Evolutionary conservation across 163 green algal genomes (phyloP), one percentile per base, ranked within the genome.

Genomic region (Chlamydomonas reinhardtii): DNA sequence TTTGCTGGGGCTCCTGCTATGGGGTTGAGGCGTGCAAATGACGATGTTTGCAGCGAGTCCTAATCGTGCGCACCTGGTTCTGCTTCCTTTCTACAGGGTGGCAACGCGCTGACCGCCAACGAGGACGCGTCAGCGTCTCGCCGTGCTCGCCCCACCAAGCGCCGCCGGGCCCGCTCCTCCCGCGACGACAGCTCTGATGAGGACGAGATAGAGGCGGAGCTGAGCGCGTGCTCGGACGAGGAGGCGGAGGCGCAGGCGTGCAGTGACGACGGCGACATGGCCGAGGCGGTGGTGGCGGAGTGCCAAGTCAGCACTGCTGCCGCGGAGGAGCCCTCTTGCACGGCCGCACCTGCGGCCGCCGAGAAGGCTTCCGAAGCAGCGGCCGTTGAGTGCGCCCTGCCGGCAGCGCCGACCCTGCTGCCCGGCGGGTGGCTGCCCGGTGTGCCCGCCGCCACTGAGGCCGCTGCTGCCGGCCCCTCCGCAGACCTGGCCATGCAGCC

Each of bases 131-230:
- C 11, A 0, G 32, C 66, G 8, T 31, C 31, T 0, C 68, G 79
- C 20, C 79, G 79, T 8, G 19, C 79, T 0, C 31, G 79, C 37
- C 14, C 68, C 0, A 34, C 56, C 65, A 85, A 77, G 68, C 79
- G 79, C 22, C 79, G 79, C 15, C 68, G 68, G 9, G 54, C 31
- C 32, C 68, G 79, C 8, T 25, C 43, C 11, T 31, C 77, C 43
- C 65, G 72, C 43, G 61, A 71, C 43, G 68, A 85, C 27, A 85
- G 79, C 68, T 78, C 79, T 1, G 54, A 72, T 27, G 79, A 85
- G 0, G 79, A 76, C 2, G 72, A 85, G 16, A 56, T 56, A 14
- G 79, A 85, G n/a, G 31, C 31, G 8, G 77, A 84, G 48, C 48
- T 20, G 17, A 70, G 48, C 31, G 31, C 27, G 9, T 71, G 43